A percentile compares a stretch with the other conserved stretches of the same genome.
Conservation (phyloP, 2,329 filamentous ascomycete genomes). For the Pseudogymnoascus sp. region DNA sequence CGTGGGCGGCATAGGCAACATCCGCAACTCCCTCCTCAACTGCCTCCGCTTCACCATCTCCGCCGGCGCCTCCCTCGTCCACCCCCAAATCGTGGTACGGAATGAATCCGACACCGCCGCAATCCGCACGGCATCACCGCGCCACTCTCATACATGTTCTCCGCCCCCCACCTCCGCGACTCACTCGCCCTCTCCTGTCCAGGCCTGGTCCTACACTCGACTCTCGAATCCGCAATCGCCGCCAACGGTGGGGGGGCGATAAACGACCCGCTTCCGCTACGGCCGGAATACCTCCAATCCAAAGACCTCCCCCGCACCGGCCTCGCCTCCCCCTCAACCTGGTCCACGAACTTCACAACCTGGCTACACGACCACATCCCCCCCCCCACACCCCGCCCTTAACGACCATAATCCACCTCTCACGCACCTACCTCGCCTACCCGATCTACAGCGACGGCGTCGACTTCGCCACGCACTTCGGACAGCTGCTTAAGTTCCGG, state of each 20-base stretch:
- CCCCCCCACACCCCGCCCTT: constrained; percentile 12
- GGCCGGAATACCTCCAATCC: neutral
- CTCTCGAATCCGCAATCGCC: neutral
- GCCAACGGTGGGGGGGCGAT: neutral
- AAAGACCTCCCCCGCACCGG: constrained; percentile 16
- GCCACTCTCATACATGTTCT: constrained; percentile 23
- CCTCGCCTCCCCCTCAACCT: constrained; percentile 18
- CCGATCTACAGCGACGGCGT: constrained; percentile 31
- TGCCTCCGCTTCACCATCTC: constrained; percentile 35
- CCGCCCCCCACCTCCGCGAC: constrained; percentile 20
- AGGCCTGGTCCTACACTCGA: neutral
- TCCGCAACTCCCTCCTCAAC: constrained; percentile 35
- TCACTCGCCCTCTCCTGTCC: constrained; percentile 23
- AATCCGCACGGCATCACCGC: constrained; percentile 15
- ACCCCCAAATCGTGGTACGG: constrained; percentile 32
- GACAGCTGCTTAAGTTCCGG: constrained; percentile 32
- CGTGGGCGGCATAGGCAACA: constrained; percentile 34
- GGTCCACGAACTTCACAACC: constrained; percentile 18
- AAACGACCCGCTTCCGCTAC: neutral
- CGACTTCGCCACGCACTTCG: constrained; percentile 31
- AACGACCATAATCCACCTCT: constrained; percentile 17
- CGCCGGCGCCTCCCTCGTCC: constrained; percentile 30
- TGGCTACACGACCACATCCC: constrained; percentile 18
- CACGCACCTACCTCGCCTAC: constrained; percentile 33
- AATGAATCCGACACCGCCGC: constrained; percentile 27